Base-by-base conservation (phyloP, 495 filamentous ascomycete genomes). In the Penicillium bovifimosum region DNA sequence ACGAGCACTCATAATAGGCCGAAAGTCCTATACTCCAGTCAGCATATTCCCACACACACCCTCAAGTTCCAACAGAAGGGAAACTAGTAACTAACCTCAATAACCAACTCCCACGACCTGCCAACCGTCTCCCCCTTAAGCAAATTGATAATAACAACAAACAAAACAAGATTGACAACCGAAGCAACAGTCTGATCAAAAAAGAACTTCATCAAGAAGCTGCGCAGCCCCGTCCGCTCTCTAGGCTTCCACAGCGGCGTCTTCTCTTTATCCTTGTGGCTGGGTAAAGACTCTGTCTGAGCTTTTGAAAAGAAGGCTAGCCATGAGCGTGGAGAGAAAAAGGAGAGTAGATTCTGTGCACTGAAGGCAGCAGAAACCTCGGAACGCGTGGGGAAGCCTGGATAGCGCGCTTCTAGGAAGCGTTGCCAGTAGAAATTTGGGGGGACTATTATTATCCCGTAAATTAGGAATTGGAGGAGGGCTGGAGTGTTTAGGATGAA, bases 401-500 rank as follows among this genome's bases (percentile, higher is more conserved):
- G 82, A 54, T 78, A 84, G 0, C 55, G 60, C 24, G 66, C 54
- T 61, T 86, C 83, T 40, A 86, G 71, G 55, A 63, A 77, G 54
- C 69, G 73, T 65, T 88, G 90, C 91, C 91, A 98, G 59, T 87
- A 70, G 68, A 90, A 87, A 71, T 97, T 97, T 17, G 87, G 86
- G 4, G 93, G 92, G 13, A 86, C 84, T 60, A 79, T 86, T 44
- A 96, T 56, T 26, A 89, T 64, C 42, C 84, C 77, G 73, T 86
- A 96, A 42, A 89, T 62, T 50, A 87, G 64, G 69, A 95, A 96
- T 65, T 91, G 87, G 58, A 91, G 67, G 42, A 95, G 68, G 1
- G 86, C 81, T 10, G 75, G 62, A 50, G 67, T 72, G 70, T 90
- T 80, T 52, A 95, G 52, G 20, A 59, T 62, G 33, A 74, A 72